These are phyloP conservation scores for Ophiostoma ulmi DNA, from an alignment of 2,329 filamentous ascomycete species.

Conservation along the genomic window DNA sequence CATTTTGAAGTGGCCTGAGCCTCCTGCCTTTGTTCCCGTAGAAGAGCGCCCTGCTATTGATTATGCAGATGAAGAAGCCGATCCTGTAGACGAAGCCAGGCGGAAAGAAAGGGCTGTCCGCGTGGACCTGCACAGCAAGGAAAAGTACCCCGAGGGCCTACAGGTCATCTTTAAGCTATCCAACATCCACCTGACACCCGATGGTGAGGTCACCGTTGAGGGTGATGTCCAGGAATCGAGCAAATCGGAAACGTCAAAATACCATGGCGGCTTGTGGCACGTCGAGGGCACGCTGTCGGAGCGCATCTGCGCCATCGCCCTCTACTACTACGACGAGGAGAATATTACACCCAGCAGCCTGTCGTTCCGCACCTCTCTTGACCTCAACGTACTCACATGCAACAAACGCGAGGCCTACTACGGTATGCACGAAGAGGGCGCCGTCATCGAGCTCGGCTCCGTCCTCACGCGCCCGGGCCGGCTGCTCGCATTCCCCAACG, in stretches of 20 bases:
- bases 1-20: conserved; percentile 24
- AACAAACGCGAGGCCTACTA: conserved; percentile 26
- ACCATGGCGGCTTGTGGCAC: conserved; percentile 33
- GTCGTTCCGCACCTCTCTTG: conserved; percentile 37
- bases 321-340: conserved; percentile 50
- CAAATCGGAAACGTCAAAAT: conserved; percentile 36
- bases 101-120: background rate
- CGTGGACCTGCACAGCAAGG: conserved; percentile 16
- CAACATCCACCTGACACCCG: conserved; percentile 53
- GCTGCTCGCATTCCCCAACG: conserved; percentile 42
- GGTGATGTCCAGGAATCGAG: background rate
- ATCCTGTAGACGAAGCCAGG: conserved; percentile 9
- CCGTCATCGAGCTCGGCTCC: conserved; percentile 40
- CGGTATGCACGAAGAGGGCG: conserved; percentile 28
- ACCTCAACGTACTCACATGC: conserved; percentile 23
- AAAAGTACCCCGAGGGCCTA: conserved; percentile 34
- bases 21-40: conserved; percentile 18
- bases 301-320: conserved; percentile 50
- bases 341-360: conserved; percentile 46
- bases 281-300: conserved; percentile 48
- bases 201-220: conserved; percentile 28
- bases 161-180: conserved; percentile 62
- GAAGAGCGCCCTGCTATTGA: background rate
- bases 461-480: conserved; percentile 41
- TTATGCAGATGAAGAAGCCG: background rate